Evolutionary conservation across 2,329 filamentous ascomycete species (phyloP).

Genomic region (Pseudogymnoascus sp.): DNA sequence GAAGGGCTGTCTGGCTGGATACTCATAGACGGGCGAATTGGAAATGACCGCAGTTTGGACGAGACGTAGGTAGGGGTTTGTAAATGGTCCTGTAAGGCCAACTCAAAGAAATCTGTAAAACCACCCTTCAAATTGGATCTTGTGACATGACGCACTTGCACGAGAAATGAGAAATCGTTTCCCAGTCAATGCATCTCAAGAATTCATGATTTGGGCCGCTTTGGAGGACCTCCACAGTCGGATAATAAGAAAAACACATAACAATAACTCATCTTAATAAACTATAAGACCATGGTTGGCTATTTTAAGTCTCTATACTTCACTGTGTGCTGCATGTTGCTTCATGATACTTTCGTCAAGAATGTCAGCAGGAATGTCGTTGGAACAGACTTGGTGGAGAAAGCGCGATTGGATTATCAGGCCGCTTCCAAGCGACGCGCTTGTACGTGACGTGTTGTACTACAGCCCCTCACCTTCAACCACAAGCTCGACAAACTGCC

Average conservation of each 20-base stretch:
- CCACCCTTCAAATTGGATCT: background rate
- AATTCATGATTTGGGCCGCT: background rate
- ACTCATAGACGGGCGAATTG: background rate
- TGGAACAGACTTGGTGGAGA: background rate
- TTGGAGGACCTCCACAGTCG: background rate
- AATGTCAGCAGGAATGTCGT: background rate
- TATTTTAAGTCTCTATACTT: background rate
- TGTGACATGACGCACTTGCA: conserved; percentile 8
- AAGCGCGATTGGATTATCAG: background rate
- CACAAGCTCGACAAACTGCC: background rate
- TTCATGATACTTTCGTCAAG: background rate
- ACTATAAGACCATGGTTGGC: background rate
- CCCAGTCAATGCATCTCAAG: background rate
- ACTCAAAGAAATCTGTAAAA: background rate
- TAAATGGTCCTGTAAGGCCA: background rate
- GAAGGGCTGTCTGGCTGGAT: background rate
- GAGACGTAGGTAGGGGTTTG: background rate
- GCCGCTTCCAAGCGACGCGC: background rate
- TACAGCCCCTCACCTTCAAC: background rate
- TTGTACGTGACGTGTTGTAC: conserved; percentile 7
- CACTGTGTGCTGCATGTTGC: background rate
- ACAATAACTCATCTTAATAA: background rate
- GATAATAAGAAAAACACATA: background rate
- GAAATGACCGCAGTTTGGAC: background rate
- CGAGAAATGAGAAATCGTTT: background rate